Conservation (phyloP, 345 rosid genomes). For the Moricandia arvensis region DNA sequence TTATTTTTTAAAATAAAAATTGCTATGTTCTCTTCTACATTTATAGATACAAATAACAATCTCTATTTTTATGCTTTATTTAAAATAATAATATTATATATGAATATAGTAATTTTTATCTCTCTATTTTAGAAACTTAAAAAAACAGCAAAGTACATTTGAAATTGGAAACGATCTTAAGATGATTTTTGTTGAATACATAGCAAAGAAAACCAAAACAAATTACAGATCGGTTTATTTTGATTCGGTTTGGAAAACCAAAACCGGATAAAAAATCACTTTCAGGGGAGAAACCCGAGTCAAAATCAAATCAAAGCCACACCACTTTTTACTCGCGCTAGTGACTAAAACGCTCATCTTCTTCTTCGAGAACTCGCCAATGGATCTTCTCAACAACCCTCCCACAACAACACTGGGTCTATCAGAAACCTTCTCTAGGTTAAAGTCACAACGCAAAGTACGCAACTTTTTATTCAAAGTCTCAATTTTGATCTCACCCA, state of each 20-base stretch:
- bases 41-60: too few relatives aligned
- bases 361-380: conserved; percentile 43
- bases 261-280: conserved; percentile 2
- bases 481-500: conserved; percentile 1
- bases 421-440: conserved; percentile 58
- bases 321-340: conserved; percentile 11
- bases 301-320: too few relatives aligned
- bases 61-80: too few relatives aligned
- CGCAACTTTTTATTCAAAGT: background rate
- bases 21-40: too few relatives aligned
- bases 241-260: background rate
- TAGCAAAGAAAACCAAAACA: background rate
- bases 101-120: too few relatives aligned
- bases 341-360: conserved; percentile 18
- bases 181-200: too few relatives aligned
- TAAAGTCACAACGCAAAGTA: conserved; percentile 68
- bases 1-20: too few relatives aligned
- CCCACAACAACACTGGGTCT: conserved; percentile 47
- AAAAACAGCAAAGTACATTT: too few relatives aligned
- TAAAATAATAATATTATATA: too few relatives aligned
- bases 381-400: conserved; percentile 50
- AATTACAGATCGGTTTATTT: background rate
- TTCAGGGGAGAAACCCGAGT: background rate
- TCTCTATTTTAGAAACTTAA: too few relatives aligned
- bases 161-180: too few relatives aligned